Evolutionary conservation across 805 yeast species (phyloP).

Genomic region (Lipomyces spencermartinsiae): DNA sequence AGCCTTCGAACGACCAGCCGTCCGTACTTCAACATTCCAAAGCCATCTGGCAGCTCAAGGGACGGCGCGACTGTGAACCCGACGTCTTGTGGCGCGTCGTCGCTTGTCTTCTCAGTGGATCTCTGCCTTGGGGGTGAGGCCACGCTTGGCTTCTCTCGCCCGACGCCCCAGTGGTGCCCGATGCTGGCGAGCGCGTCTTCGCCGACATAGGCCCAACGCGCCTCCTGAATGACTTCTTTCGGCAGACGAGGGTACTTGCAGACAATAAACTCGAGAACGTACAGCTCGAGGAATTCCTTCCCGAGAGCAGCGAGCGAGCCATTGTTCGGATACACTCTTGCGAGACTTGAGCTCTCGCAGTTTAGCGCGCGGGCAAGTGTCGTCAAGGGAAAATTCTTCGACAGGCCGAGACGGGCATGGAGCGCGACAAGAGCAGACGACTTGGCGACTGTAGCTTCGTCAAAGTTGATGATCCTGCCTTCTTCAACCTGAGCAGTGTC

Average conservation of each 20-base stretch:
- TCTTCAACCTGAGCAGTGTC: background rate
- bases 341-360: conserved; percentile 51
- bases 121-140: background rate
- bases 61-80: conserved; percentile 67
- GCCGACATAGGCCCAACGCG: conserved; percentile 78
- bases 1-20: conserved; percentile 26
- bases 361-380: conserved; percentile 84
- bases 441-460: conserved; percentile 13
- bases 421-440: conserved; percentile 74
- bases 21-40: conserved; percentile 54
- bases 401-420: conserved; percentile 75
- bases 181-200: conserved; percentile 66
- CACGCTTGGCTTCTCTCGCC: conserved; percentile 63
- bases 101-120: conserved; percentile 19
- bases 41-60: conserved; percentile 70
- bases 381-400: conserved; percentile 60
- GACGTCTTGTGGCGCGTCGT: background rate
- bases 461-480: background rate
- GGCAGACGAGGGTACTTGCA: conserved; percentile 90
- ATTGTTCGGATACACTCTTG: conserved; percentile 67
- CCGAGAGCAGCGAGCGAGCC: conserved; percentile 84
- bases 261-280: conserved; percentile 74
- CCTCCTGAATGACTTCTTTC: conserved; percentile 71
- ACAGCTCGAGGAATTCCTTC: conserved; percentile 72
- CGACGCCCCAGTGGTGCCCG: conserved; percentile 88